phyloP scores from a whole-genome alignment of 164 flowering plant genomes.

The Stephania yunnanensis region DNA sequence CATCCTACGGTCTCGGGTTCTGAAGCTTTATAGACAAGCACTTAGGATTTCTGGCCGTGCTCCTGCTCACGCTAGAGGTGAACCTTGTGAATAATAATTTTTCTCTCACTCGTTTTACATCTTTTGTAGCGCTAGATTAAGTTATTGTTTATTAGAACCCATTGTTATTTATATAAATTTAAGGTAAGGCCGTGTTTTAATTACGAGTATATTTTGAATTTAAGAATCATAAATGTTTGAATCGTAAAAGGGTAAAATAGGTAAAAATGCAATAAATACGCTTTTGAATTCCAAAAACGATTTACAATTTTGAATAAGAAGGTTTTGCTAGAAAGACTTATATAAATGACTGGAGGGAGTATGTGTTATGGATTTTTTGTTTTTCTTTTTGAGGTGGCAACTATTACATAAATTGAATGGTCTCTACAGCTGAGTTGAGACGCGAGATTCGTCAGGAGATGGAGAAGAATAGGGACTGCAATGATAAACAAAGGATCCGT shows the following conservation, averaged over 20 bases:
- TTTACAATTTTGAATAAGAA: no score
- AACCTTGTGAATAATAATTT: constrained; percentile 4
- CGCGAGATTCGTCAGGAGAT: constrained; percentile 64
- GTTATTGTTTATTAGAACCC: neutral
- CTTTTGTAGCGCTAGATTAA: neutral
- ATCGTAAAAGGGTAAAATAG: no score
- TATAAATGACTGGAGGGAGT: no score
- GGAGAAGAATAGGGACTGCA: constrained; percentile 62
- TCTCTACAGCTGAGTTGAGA: constrained; percentile 57
- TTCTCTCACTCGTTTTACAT: neutral
- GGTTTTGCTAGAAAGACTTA: no score
- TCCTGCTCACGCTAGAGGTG: constrained; percentile 64
- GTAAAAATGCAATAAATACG: no score
- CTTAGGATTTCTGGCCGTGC: constrained; percentile 61
- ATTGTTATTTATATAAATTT: no score
- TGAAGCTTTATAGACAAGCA: constrained; percentile 85
- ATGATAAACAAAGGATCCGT: constrained; percentile 63
- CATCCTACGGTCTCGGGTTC: constrained; percentile 69
- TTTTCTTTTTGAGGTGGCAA: neutral
- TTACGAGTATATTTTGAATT: no score
- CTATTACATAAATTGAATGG: constrained; percentile 1
- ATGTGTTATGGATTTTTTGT: neutral
- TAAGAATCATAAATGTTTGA: no score
- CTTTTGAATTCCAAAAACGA: no score
- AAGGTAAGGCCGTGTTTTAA: no score